Evolutionary conservation across 2,329 filamentous ascomycete genomes (phyloP), one percentile per base, ranked within the genome.

Genomic region (Lasiodiplodia sp.): DNA sequence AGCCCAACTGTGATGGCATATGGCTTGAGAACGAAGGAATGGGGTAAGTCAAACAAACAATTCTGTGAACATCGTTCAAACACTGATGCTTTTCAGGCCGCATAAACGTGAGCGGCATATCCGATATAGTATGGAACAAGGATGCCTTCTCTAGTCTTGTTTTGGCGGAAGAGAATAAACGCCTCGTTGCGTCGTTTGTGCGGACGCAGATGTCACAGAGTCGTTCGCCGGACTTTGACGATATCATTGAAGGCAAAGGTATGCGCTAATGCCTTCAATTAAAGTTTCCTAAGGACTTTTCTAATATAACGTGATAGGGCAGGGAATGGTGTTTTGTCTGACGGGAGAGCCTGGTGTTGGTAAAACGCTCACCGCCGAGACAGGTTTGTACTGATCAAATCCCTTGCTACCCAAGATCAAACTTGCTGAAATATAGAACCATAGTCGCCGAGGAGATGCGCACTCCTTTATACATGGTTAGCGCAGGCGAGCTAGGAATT

Each of bases 191-290:
- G 7, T 73, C 75, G 0, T 74, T 76, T 31, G 73, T 74, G 10
- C 68, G 72, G 34, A 73, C 66, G 28, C 75, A 77, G 28, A n/a
- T 14, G 14, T 0, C n/a, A 21, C 68, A 71, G 16, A 40, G 64
- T 16, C 68, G 68, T 12, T 69, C 67, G 25, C 69, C 70, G 3
- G 16, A 67, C 4, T 70, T 78, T 44, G 75, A 77, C 47, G 77
- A 79, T 69, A 71, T 79, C 4, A 73, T 78, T 38, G 70, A 75
- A 68, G 77, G 76, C 2, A 78, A 78, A 69, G 77, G 78, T 67
- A 70, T 16, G 8, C 16, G 7, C 47, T 68, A 53, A 67, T 23
- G 10, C 10, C 10, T 10, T 14, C 5, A n/a, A n/a, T n/a, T n/a
- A n/a, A n/a, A n/a, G n/a, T n/a, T n/a, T n/a, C n/a, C n/a, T n/a